Base-by-base conservation (phyloP, 352 stramenopile genomes). In the Phytophthora foliorum region DNA sequence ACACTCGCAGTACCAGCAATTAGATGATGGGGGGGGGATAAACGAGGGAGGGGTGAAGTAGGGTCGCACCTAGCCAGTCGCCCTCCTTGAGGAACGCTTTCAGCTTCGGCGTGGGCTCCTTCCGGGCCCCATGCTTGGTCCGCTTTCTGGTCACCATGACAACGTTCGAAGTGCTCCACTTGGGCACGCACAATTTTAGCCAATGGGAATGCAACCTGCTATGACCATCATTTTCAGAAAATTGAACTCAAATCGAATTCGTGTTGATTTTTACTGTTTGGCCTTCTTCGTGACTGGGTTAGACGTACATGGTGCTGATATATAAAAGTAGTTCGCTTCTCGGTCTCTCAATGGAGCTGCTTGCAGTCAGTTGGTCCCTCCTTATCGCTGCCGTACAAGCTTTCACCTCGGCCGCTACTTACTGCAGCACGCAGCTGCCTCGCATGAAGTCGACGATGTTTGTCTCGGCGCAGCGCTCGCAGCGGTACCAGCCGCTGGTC, bases 401-500 rank as follows among this genome's bases (percentile, higher is more conserved):
- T 38, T 48, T 16, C 19, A 19, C 7, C 10, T 10, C 19, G 46
- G 24, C 21, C 21, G 10, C 11, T 19, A 6, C 24, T 88, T 39
- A 91, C 59, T 90, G 79, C 13, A 93, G 13, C 6, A 63, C 63
- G 56, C 86, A 94, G 52, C 84, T 92, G 21, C 66, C 74, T 4
- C 81, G 80, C 10, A 89, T 39, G 45, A 91, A 77, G 3, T 81
- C 65, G 27, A 86, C 55, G 34, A 82, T 82, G 62, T 92, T 78
- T 27, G 71, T 78, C 6, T 63, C 67, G 29, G 82, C 77, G 58
- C 86, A 94, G 50, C 74, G 67, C 21, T 82, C 62, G 61, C 86
- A 94, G 45, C 86, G 81, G 58, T 90, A 91, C 79, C 83, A 94
- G 4, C 69, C 84, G 46, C 82, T 88, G 4, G 86, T 92, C 31